Evolutionary conservation across 2,329 filamentous ascomycete genomes (phyloP).

Genomic region (Scortechinia acanthostroma): DNA sequence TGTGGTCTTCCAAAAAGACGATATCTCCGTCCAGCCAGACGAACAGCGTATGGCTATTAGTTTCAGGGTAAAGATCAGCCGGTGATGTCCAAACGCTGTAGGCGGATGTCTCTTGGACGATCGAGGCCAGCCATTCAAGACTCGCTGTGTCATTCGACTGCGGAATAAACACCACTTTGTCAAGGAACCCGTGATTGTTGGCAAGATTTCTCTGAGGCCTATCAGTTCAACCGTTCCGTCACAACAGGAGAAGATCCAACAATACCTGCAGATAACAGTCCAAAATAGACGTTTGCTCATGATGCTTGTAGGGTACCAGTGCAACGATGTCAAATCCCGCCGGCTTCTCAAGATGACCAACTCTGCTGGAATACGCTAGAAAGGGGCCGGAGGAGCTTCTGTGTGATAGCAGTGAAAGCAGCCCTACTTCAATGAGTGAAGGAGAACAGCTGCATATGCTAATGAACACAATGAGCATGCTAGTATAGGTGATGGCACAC

Average conservation of each 20-base stretch:
- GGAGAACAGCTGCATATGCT: too few species aligned
- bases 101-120: conserved; percentile 21
- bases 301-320: not conserved
- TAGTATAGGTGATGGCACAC: not conserved
- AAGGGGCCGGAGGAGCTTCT: too few species aligned
- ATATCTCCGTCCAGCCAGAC: conserved; percentile 35
- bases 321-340: not conserved
- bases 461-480: too few species aligned
- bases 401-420: too few species aligned
- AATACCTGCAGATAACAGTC: conserved; percentile 35
- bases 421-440: too few species aligned
- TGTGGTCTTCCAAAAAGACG: conserved; percentile 25
- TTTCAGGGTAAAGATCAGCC: conserved; percentile 25
- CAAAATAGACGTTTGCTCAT: conserved; percentile 23
- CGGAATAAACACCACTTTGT: conserved; percentile 33
- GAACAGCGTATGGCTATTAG: too few species aligned
- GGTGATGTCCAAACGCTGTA: conserved; percentile 28
- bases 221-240: not conserved
- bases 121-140: conserved; percentile 26
- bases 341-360: too few species aligned
- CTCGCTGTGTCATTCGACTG: conserved; percentile 28
- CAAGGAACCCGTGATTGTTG: conserved; percentile 32
- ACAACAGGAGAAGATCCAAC: not conserved
- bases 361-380: too few species aligned
- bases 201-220: conserved; percentile 27